Base-by-base conservation (phyloP, 1,139 yeast species). In the Candida tetrigidarum region DNA sequence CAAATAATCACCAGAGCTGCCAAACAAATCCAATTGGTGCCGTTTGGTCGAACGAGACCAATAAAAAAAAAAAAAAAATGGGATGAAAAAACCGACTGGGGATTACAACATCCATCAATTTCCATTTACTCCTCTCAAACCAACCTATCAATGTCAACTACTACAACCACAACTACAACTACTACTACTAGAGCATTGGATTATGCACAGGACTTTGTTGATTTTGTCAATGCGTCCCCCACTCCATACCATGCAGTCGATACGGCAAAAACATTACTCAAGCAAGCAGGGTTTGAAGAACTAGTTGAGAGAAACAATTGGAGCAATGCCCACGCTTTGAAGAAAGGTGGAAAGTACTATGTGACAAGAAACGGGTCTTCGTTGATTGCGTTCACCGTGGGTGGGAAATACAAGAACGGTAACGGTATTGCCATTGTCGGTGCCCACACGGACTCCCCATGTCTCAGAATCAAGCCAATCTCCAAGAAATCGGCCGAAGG, bases 381-480 rank as follows among this genome's bases (percentile, higher is more conserved):
- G 1, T 72, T 93, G 35, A 81, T 92, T 52, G 97, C 97, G 2
- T 93, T 93, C 65, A 82, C 85, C 2, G 82, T 88, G 26, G 97
- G 97, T 41, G 77, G 76, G 11, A 63, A 82, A 46, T 89, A 88
- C 81, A 58, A 65, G 43, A 84, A 89, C n/a, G 96, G 96, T 12
- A 83, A 86, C 54, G 95, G 96, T 15, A 77, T 92, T 49, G 83
- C 97, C 6, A 84, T 93, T 47, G 84, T 91, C 35, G 99, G 98
- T 23, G 96, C 96, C 4, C 97, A 91, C 60, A 90, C 97, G 0
- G 99, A 93, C 63, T 87, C 96, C 8, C 99, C 99, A n/a, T 84
- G 90, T 42, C 74, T 92, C 53, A 76, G 96, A 57, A 82, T 93
- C 56, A 93, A 93, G 68, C 99, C 99, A n/a, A 74, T 86, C 37